These are phyloP conservation scores for Hevea brasiliensis DNA, from an alignment of 345 rosid genomes.

Conservation along the genomic window DNA sequence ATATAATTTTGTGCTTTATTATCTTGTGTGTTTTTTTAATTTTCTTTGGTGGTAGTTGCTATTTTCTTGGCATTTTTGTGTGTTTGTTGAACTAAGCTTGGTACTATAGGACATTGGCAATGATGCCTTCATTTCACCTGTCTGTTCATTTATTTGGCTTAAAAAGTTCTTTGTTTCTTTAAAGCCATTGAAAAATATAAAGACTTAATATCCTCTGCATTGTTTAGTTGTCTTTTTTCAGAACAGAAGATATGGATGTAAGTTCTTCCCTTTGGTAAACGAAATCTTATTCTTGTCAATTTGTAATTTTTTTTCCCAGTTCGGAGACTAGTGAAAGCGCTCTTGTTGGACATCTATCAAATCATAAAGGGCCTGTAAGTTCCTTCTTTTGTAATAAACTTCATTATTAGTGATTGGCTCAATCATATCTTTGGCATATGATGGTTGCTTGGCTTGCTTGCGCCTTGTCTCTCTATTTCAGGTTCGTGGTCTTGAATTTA, in stretches of 20 bases:
- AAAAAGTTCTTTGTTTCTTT: neutral
- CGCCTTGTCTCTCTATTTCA: constrained; percentile 27
- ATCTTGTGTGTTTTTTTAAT: neutral
- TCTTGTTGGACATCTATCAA: constrained; percentile 70
- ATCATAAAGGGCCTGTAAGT: constrained; percentile 96
- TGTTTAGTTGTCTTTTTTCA: neutral
- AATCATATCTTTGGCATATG: neutral
- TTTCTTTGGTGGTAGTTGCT: neutral
- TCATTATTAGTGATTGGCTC: neutral
- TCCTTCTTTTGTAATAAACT: constrained; percentile 16
- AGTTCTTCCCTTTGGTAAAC: neutral
- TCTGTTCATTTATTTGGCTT: neutral
- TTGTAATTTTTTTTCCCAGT: constrained; percentile 37
- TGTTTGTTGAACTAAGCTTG: neutral
- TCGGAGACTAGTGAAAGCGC: constrained; percentile 60
- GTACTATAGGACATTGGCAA: neutral
- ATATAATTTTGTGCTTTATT: neutral
- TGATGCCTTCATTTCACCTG: neutral
- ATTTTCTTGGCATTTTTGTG: neutral
- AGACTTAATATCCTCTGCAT: neutral
- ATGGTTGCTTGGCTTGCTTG: constrained; percentile 12
- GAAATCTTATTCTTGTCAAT: neutral
- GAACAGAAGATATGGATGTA: neutral
- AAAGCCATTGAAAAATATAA: neutral
- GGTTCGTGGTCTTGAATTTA: constrained; percentile 99